phyloP scores from a whole-genome alignment of 345 rosid species.

The Clarkia xantiana region DNA sequence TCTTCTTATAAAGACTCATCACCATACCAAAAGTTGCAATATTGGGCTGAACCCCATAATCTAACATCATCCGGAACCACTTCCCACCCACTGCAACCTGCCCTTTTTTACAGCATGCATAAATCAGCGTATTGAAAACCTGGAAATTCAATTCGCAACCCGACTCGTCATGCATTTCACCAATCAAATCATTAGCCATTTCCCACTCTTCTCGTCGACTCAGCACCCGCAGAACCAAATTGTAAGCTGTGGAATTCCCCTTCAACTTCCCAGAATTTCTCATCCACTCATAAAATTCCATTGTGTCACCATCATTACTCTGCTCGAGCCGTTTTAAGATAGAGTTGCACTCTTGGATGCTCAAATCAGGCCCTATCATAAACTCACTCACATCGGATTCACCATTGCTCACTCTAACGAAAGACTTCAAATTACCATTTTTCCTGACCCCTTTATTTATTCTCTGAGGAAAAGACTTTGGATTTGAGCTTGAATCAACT shows the following conservation, averaged over 20 bases:
- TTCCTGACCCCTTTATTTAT: conserved; percentile 5
- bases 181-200: conserved; percentile 39
- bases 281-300: conserved; percentile 78
- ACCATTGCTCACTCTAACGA: neutral
- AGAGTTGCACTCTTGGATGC: conserved; percentile 41
- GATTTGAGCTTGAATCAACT: conserved; percentile 14
- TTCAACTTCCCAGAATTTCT: conserved; percentile 42
- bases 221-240: conserved; percentile 58
- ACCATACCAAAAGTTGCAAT: conserved; percentile 83
- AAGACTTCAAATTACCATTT: conserved; percentile 2
- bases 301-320: conserved; percentile 34
- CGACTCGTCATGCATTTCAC: conserved; percentile 19
- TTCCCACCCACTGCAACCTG: conserved; percentile 34
- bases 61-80: conserved; percentile 81
- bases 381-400: conserved; percentile 46
- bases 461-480: conserved; percentile 7
- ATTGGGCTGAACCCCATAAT: conserved; percentile 47
- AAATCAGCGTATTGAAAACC: conserved; percentile 62
- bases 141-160: conserved; percentile 31
- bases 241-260: conserved; percentile 49
- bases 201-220: conserved; percentile 68
- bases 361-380: conserved; percentile 24
- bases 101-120: conserved; percentile 44
- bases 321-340: conserved; percentile 60
- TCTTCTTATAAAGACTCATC: conserved; percentile 64